phyloP scores from a whole-genome alignment of 352 stramenopile species.

The Phytophthora crassamura region DNA sequence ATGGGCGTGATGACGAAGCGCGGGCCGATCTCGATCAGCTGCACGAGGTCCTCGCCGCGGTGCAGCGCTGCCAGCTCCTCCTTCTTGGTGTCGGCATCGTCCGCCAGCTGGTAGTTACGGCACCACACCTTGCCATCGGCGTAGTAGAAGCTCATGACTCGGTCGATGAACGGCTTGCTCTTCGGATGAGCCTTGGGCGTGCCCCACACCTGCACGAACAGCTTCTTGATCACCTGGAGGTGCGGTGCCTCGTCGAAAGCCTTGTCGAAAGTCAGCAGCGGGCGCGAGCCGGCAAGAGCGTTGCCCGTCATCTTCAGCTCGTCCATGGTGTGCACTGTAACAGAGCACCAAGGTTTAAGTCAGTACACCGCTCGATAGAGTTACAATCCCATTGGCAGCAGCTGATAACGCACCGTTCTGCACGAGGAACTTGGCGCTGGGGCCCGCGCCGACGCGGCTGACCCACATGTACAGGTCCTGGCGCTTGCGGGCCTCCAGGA shows the following conservation, averaged over 20 bases:
- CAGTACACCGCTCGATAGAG: background rate
- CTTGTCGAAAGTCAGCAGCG: slow-evolving; percentile 98
- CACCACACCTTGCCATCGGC: slow-evolving; percentile 97
- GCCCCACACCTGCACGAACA: slow-evolving; percentile 96
- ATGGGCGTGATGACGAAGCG: slow-evolving; percentile 99
- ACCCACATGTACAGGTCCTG: slow-evolving; percentile 99
- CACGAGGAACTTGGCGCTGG: slow-evolving; percentile 98
- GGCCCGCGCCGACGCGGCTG: slow-evolving; percentile 94
- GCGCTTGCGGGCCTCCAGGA: slow-evolving; percentile 97
- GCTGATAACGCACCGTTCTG: slow-evolving; percentile 88
- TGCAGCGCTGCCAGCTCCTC: slow-evolving; percentile 83
- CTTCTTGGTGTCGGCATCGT: slow-evolving; percentile 94
- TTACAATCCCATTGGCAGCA: background rate
- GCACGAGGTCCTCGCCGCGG: slow-evolving; percentile 90
- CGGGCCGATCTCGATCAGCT: slow-evolving; percentile 99
- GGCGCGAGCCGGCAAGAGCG: slow-evolving; percentile 96
- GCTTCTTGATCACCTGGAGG: slow-evolving; percentile 96
- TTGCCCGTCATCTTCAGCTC: slow-evolving; percentile 99
- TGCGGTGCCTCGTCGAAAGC: slow-evolving; percentile 92
- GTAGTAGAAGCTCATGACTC: slow-evolving; percentile 97
- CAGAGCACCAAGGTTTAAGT: slow-evolving; percentile 4
- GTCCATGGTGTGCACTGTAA: slow-evolving; percentile 99
- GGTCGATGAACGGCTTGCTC: slow-evolving; percentile 99
- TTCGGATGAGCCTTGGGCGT: slow-evolving; percentile 98
- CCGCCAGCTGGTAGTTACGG: slow-evolving; percentile 96